A percentile compares a stretch with the other conserved stretches of the same genome.
phyloP scores from a whole-genome alignment of 1,284 basidiomycete genomes.

The Austroboletus novae-zelandiae region DNA sequence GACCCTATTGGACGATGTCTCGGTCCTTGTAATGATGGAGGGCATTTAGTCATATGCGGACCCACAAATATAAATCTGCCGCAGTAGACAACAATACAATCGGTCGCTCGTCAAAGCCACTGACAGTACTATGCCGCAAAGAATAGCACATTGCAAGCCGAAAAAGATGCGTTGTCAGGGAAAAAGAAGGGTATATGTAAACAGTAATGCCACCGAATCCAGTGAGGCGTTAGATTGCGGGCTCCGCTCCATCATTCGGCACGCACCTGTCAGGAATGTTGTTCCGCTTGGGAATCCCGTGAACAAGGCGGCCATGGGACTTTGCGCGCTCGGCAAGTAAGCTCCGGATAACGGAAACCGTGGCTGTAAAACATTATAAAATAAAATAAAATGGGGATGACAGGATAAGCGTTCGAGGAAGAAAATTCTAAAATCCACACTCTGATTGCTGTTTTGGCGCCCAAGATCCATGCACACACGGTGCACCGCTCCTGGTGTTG shows the following conservation, averaged over 20 bases:
- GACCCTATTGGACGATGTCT: neutral
- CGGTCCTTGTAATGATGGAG: slow-evolving; percentile 3
- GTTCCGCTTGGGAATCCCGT: slow-evolving; percentile 9
- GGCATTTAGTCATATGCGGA: neutral
- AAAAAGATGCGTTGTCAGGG: slow-evolving; percentile 11
- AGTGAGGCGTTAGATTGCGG: neutral
- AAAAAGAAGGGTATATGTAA: neutral
- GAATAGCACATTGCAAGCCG: slow-evolving; percentile 3
- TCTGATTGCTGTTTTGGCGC: slow-evolving; percentile 7
- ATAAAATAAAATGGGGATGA: neutral
- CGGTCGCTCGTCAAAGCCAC: neutral
- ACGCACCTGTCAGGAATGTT: slow-evolving; percentile 12
- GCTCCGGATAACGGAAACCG: slow-evolving; percentile 4
- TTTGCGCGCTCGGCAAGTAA: slow-evolving; percentile 4
- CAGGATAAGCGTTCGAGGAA: neutral
- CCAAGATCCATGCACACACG: slow-evolving; percentile 10
- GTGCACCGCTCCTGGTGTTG: neutral
- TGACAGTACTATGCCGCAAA: slow-evolving; percentile 11
- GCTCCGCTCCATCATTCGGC: neutral
- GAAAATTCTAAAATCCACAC: slow-evolving; percentile 15
- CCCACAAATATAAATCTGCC: neutral
- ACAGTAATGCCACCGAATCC: neutral
- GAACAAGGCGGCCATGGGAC: slow-evolving; percentile 8
- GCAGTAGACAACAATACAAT: slow-evolving; percentile 7
- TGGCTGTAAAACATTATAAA: neutral